Percentiles rank a stretch among this genome's conserved stretches.
These are phyloP conservation scores for Adiantum capillusveneris DNA, from an alignment of 75 land plant species.

Conservation along the genomic window DNA sequence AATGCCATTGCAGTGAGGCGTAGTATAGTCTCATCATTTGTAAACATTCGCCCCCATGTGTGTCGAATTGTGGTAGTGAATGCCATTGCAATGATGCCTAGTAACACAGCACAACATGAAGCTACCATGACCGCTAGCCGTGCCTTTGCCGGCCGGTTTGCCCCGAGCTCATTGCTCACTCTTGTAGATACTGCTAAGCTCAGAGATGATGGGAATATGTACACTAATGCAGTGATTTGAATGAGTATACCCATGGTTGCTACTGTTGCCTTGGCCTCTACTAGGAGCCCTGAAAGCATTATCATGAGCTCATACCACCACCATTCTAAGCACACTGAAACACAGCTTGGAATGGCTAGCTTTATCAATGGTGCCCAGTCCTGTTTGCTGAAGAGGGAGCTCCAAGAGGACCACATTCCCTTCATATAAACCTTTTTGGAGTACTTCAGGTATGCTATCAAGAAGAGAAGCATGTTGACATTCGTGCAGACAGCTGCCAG, in stretches of 20 bases:
- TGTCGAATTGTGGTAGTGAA: slow-evolving; percentile 55
- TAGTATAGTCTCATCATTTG: slow-evolving; percentile 45
- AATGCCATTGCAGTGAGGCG: slow-evolving; percentile 54
- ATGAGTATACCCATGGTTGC: slow-evolving; percentile 83
- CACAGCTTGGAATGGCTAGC: slow-evolving; percentile 78
- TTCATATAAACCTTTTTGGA: slow-evolving; percentile 17
- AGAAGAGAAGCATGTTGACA: slow-evolving; percentile 30
- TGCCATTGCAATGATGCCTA: slow-evolving; percentile 45
- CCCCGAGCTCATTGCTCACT: slow-evolving; percentile 83
- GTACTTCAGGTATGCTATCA: slow-evolving; percentile 20
- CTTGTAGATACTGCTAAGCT: slow-evolving; percentile 78
- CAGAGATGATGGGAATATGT: slow-evolving; percentile 81
- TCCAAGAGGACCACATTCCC: slow-evolving; percentile 15
- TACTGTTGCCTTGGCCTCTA: slow-evolving; percentile 63
- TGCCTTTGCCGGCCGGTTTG: slow-evolving; percentile 57
- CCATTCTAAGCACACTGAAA: slow-evolving; percentile 87
- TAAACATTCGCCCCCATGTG: slow-evolving; percentile 66
- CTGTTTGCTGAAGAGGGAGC: slow-evolving; percentile 7
- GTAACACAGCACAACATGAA: slow-evolving; percentile 60
- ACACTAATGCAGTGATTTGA: slow-evolving; percentile 85
- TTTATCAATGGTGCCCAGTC: slow-evolving; percentile 42
- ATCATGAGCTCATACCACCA: slow-evolving; percentile 99
- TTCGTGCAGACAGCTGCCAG: slow-evolving; percentile 32
- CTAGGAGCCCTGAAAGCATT: slow-evolving; percentile 72
- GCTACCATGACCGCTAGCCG: slow-evolving; percentile 71